phyloP scores from a whole-genome alignment of 1,139 yeast species.

The Suhomyces taliae region DNA sequence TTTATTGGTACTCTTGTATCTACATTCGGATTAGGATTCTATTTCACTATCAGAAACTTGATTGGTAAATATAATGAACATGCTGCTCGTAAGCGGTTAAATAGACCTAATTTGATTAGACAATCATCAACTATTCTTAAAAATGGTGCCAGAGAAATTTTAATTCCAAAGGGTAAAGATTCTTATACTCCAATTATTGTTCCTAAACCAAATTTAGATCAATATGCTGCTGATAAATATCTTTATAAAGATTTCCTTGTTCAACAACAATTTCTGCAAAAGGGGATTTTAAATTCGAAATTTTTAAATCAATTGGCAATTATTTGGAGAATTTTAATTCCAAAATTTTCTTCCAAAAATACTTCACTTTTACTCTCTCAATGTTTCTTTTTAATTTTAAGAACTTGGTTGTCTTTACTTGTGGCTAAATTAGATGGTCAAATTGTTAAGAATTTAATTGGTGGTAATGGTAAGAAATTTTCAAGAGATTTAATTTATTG shows the following conservation, averaged over 20 bases:
- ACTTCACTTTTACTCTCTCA: conserved; percentile 68
- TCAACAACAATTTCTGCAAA: conserved; percentile 36
- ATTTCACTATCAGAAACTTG: conserved; percentile 33
- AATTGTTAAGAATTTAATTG: conserved; percentile 84
- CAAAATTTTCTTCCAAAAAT: conserved; percentile 68
- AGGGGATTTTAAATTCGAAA: conserved; percentile 55
- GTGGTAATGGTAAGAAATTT: conserved; percentile 77
- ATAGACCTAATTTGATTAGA: conserved; percentile 42
- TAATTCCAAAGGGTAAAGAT: conserved; percentile 52
- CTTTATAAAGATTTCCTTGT: conserved; percentile 54
- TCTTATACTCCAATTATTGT: conserved; percentile 50
- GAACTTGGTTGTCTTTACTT: conserved; percentile 85
- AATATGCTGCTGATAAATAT: conserved; percentile 69
- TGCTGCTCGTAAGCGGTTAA: conserved; percentile 23
- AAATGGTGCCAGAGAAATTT: conserved; percentile 56
- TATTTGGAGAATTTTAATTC: conserved; percentile 80
- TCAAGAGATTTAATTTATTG: conserved; percentile 78
- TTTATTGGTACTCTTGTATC: conserved; percentile 44
- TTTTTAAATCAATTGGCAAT: conserved; percentile 74
- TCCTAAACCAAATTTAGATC: conserved; percentile 58
- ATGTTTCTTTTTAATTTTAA: conserved; percentile 68
- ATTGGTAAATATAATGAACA: conserved; percentile 35
- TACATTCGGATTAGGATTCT: conserved; percentile 45
- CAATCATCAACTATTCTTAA: conserved; percentile 46
- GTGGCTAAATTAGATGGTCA: conserved; percentile 92